phyloP scores from a whole-genome alignment of 768 basidiomycete genomes.

The Pleurotus giganteus region DNA sequence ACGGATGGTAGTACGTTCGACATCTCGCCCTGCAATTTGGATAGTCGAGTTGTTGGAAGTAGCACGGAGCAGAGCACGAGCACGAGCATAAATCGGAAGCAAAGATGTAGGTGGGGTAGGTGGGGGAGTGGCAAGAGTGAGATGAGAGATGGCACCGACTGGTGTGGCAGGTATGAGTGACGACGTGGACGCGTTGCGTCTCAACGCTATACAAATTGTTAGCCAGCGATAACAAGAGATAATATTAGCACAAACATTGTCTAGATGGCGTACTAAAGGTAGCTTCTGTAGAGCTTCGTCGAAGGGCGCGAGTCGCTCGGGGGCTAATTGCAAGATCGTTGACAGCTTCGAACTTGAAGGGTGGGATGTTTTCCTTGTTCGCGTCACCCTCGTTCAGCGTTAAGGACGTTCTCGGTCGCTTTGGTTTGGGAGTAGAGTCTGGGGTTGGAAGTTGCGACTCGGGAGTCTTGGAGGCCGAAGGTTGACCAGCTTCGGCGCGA shows the following conservation, averaged over 20 bases:
- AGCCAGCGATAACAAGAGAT: conserved; percentile 12
- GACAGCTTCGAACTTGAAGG: conserved; percentile 40
- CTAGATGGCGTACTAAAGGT: conserved; percentile 38
- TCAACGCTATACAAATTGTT: conserved; percentile 26
- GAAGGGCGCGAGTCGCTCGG: conserved; percentile 37
- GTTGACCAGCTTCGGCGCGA: conserved; percentile 22
- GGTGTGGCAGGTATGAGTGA: conserved; percentile 42
- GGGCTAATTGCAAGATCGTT: conserved; percentile 29
- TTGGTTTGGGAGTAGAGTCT: conserved; percentile 61
- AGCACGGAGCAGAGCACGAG: conserved; percentile 68
- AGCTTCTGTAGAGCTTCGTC: conserved; percentile 35
- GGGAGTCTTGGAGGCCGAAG: conserved; percentile 26
- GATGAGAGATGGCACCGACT: conserved; percentile 35
- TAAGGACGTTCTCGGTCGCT: conserved; percentile 55
- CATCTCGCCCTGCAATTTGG: conserved; percentile 65
- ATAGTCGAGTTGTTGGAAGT: conserved; percentile 55
- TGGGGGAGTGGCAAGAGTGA: conserved; percentile 58
- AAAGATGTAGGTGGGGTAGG: conserved; percentile 52
- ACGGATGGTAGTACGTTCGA: conserved; percentile 56
- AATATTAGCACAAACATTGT: conserved; percentile 34
- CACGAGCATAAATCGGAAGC: conserved; percentile 54
- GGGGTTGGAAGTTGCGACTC: conserved; percentile 53
- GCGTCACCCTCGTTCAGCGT: conserved; percentile 48
- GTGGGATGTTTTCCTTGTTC: conserved; percentile 83
- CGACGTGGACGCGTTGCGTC: conserved; percentile 48